Base-by-base conservation (phyloP, 371 early-diverging fungal genomes). In the Mortierella sp. region DNA sequence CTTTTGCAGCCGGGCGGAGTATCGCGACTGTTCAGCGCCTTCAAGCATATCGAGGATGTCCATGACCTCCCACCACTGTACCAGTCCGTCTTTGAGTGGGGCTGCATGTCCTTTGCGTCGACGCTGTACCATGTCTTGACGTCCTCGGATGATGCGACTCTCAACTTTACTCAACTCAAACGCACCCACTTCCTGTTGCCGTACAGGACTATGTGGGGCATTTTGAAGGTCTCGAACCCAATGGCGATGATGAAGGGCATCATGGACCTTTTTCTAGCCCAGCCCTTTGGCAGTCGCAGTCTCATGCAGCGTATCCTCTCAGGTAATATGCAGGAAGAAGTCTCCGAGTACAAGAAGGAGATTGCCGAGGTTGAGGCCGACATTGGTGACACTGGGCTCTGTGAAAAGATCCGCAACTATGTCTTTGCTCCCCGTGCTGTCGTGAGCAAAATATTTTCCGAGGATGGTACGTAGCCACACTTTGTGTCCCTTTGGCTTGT, bases 51-150 rank as follows among this genome's bases (percentile, higher is more conserved):
- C 14, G 89, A 90, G 1, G 80, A 81, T 0, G 84, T 92, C 28
- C 74, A 83, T 4, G 80, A 91, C 14, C 74, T 94, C 21, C 94
- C 94, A 7, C 74, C 70, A 5, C 82, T 91, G 16, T 90, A 92
- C 57, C 88, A 88, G 74, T 89, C 90, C 21, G 90, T 91, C 3
- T 89, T 94, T 79, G 93, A 93, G 74, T 93, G 92, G 93, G 93
- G 92, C 24, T 88, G 92, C 80, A 92, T 93, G 79, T 93, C 92
- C 48, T 92, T 93, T 87, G 94, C 94, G 0, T 92, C 93, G 76
- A 90, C 90, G 0, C 82, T 94, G 38, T 92, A 94, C 83, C 91
- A 90, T 10, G 89, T 92, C 34, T 93, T 92, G 74, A 89, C 92
- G n/a, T 89, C 93, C 2, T 92, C 93, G 19, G 94, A 93, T 75